Evolutionary conservation across 306 rosid genomes (phyloP), one percentile per base, ranked within the genome.

Genomic region (Gillenia trifoliata): DNA sequence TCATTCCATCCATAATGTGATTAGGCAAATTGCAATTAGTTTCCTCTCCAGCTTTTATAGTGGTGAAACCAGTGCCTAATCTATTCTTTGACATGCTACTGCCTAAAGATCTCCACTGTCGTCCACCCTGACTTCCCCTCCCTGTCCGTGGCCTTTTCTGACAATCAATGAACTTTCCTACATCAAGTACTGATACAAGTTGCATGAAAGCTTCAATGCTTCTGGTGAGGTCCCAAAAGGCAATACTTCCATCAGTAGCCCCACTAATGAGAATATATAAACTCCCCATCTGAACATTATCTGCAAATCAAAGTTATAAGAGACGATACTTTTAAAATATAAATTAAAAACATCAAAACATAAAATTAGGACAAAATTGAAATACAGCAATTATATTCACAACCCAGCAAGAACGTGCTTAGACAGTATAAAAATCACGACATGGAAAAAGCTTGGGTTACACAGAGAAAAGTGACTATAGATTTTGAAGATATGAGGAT

Each of bases 91-190:
- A 77, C 70, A 76, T 73, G 75, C 79, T 83, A 74, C 75, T 79
- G 30, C 81, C 78, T 62, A 90, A 81, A 64, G 91, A 90, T 84
- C 95, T 92, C 95, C 99, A 89, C 92, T 83, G 66, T 71, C 97
- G 89, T 61, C 99, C 99, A 66, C 99, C 99, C 81, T 92, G 99
- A 83, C 99, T 94, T 72, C 97, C 99, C 77, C 97, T 88, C 72
- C 99, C 99, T 2, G 99, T 92, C 25, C 88, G 88, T 54, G 97
- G 99, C 69, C 97, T 89, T 75, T 86, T 94, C 69, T 90, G 99
- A 82, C 85, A 85, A 74, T 92, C 92, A 76, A 90, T 81, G 55
- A 82, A 76, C 70, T 80, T 85, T 80, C 87, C 95, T 52, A 83
- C 69, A 64, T 83, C 74, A 76, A 78, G 86, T 79, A 74, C 82